A percentile compares a stretch with the other conserved stretches of the same genome.
phyloP scores from a whole-genome alignment of 495 filamentous ascomycete genomes.

The Tirmania nivea region DNA sequence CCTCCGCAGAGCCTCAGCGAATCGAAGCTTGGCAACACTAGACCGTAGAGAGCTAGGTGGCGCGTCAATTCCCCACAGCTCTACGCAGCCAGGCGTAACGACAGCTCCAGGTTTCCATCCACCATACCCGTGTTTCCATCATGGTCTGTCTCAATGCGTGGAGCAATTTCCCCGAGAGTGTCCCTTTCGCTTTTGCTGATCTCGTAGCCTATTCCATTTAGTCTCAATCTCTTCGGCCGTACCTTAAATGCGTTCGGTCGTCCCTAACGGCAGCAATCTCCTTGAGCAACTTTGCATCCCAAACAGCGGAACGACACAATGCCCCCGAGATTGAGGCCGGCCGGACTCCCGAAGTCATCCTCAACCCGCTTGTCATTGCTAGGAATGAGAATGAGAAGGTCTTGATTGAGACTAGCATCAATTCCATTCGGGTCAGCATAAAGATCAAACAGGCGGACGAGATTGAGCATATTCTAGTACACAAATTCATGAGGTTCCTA shows the following conservation, averaged over 20 bases:
- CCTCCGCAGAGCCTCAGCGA: too few species aligned
- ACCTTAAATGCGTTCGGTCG: conserved; percentile 87
- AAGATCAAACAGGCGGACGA: conserved; percentile 99
- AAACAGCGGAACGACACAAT: conserved; percentile 88
- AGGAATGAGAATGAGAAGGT: conserved; percentile 92
- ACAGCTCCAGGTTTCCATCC: too few species aligned
- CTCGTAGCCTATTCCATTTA: conserved; percentile 17
- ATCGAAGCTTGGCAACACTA: too few species aligned
- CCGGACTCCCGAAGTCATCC: conserved; percentile 79
- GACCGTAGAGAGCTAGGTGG: too few species aligned
- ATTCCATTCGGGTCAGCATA: conserved; percentile 86
- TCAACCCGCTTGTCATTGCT: conserved; percentile 70
- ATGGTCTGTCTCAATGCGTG: too few species aligned
- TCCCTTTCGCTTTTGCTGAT: too few species aligned
- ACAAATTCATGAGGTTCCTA: conserved; percentile 93
- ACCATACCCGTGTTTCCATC: too few species aligned
- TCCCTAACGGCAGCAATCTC: conserved; percentile 36
- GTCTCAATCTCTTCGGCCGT: conserved; percentile 96
- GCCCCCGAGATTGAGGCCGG: conserved; percentile 91
- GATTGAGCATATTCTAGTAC: conserved; percentile 90
- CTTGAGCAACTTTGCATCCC: conserved; percentile 92
- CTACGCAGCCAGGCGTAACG: too few species aligned
- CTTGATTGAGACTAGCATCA: conserved; percentile 83
- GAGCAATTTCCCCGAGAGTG: too few species aligned
- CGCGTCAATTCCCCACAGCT: too few species aligned